Evolutionary conservation across 2,329 filamentous ascomycete genomes (phyloP), one percentile per base, ranked within the genome.

Genomic region (Aspergillus floridensis): DNA sequence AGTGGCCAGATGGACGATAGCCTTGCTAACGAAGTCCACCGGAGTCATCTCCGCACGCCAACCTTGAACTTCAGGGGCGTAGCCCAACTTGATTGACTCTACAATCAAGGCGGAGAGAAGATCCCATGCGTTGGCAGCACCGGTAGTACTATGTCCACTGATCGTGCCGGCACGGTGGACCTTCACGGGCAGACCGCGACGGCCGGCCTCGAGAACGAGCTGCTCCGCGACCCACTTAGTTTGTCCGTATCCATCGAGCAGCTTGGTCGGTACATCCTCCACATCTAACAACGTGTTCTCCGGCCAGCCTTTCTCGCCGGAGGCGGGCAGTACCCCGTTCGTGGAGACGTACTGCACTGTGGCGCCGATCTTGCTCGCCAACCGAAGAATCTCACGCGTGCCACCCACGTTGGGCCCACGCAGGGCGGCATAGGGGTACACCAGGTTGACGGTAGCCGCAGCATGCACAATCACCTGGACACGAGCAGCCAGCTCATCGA

Each of bases 21-120:
- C 86, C 63, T 86, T 86, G 75, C 87, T 90, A 59, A 92, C 89
- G 68, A 91, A 92, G 74, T 93, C 90, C 14, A 92, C 90, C 0
- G 90, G 90, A 0, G 90, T 92, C 90, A 93, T 93, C 76, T 93
- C 90, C 1, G 89, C 84, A 53, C 87, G 85, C 90, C 90, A 93
- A 47, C 86, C 86, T 53, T 88, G 82, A 4, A 92, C 86, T 56
- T 90, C 82, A 0, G 90, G 90, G 1, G 84, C 84, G 65, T 84
- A 84, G 5, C 89, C 89, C 3, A 93, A 80, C 55, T 89, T 86
- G 41, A 93, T 81, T 0, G 90, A 92, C 71, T 93, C 90, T 1
- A 92, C 88, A 26, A 93, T 82, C 58, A 93, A 73, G 0, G 90
- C 90, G 55, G 88, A 91, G 49, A 93, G 78, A 21, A 93, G 77